Conservation (phyloP, 495 filamentous ascomycete genomes). For the Annulohypoxylon bovei region DNA sequence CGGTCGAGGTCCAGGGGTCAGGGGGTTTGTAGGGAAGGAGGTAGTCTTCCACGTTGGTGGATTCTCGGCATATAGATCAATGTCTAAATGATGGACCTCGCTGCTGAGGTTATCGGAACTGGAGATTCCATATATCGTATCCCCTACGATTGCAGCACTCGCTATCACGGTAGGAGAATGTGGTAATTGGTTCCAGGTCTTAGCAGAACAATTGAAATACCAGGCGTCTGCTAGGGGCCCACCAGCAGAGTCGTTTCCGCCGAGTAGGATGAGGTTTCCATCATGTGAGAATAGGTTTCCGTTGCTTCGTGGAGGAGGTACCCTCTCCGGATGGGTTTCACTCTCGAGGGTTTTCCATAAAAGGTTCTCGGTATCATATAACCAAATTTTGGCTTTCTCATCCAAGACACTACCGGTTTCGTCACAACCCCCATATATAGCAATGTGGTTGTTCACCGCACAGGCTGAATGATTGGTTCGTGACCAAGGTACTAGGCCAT, state of each 20-base stretch:
- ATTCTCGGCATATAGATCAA: conserved; percentile 47
- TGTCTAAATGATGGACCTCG: conserved; percentile 54
- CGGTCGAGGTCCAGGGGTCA: conserved; percentile 57
- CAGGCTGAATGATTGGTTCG: conserved; percentile 57
- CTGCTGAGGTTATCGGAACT: conserved; percentile 49
- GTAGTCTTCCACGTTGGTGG: conserved; percentile 55
- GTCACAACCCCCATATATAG: conserved; percentile 59
- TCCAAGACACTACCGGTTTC: conserved; percentile 48
- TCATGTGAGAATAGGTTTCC: conserved; percentile 38
- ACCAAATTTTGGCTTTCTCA: conserved; percentile 58
- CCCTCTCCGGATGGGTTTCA: conserved; percentile 37
- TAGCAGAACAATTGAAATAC: conserved; percentile 55
- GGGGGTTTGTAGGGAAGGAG: conserved; percentile 58
- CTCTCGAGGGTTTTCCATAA: conserved; percentile 47
- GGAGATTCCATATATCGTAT: conserved; percentile 58
- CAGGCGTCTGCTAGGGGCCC: conserved; percentile 53
- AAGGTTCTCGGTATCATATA: conserved; percentile 55
- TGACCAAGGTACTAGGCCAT: conserved; percentile 44
- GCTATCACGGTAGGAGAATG: conserved; percentile 46
- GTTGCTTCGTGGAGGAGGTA: conserved; percentile 26
- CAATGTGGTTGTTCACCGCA: conserved; percentile 48
- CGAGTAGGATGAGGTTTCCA: conserved; percentile 55
- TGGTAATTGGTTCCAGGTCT: conserved; percentile 58
- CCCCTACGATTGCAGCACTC: conserved; percentile 51
- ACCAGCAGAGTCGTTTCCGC: conserved; percentile 46